These are phyloP conservation scores for Phlebiopsis flavidoalba DNA, from an alignment of 768 basidiomycete species.

Conservation along the genomic window DNA sequence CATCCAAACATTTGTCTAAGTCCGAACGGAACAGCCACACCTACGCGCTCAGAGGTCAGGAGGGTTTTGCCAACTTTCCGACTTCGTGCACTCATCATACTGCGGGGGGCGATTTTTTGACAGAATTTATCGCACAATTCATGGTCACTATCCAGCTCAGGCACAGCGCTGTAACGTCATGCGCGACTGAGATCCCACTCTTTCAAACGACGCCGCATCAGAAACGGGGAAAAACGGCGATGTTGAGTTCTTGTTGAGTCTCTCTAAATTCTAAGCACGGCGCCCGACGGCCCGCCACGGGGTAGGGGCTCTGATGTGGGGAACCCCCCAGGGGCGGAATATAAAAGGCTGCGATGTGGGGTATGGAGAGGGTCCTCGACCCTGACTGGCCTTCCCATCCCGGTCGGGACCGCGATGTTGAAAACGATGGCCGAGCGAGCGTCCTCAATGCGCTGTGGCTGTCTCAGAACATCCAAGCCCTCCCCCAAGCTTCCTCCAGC, in stretches of 20 bases:
- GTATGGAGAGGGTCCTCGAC: neutral
- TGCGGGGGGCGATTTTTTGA: neutral
- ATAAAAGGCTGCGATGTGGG: neutral
- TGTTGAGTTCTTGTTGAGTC: too few species aligned
- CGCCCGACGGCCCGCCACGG: conserved; percentile 1
- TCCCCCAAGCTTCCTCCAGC: conserved; percentile 7
- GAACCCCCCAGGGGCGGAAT: neutral
- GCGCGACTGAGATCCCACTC: neutral
- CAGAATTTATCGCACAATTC: neutral
- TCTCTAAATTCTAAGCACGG: neutral
- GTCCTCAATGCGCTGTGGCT: neutral
- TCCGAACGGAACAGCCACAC: too few species aligned
- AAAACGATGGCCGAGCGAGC: neutral
- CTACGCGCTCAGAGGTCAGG: neutral
- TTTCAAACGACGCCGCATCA: neutral
- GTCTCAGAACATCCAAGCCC: neutral
- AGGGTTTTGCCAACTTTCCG: neutral
- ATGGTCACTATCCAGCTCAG: neutral
- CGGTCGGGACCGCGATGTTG: neutral
- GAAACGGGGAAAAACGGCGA: neutral
- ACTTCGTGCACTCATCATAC: neutral
- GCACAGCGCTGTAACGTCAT: neutral
- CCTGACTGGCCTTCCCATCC: neutral
- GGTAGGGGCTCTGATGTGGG: neutral
- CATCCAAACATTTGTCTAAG: too few species aligned